These are phyloP conservation scores for Heterobasidion parviporum DNA, from an alignment of 1,284 basidiomycete genomes.

Conservation along the genomic window DNA sequence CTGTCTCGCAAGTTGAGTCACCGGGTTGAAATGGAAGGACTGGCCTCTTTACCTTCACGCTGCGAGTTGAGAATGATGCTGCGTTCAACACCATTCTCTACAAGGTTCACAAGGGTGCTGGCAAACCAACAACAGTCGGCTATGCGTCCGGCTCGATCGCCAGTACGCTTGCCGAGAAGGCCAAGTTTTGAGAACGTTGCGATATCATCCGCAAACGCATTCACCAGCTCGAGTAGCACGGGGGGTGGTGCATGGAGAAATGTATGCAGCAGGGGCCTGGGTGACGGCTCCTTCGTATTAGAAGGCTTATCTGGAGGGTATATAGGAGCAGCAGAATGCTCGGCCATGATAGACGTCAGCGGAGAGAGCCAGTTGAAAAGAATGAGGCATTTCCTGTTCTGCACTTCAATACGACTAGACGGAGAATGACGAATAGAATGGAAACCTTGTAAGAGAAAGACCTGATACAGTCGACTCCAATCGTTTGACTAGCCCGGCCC, in stretches of 20 bases:
- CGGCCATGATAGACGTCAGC: constrained; percentile 55
- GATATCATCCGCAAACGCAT: constrained; percentile 68
- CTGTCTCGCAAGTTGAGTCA: constrained; percentile 25
- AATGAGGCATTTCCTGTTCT: constrained; percentile 61
- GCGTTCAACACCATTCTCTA: constrained; percentile 73
- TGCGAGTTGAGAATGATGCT: constrained; percentile 55
- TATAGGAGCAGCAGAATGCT: constrained; percentile 45
- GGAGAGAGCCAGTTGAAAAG: constrained; percentile 78
- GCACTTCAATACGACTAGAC: constrained; percentile 4
- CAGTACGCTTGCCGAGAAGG: constrained; percentile 51
- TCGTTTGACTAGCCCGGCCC: constrained; percentile 46
- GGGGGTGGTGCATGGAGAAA: constrained; percentile 75
- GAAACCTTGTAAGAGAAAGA: constrained; percentile 64
- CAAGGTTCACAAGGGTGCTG: constrained; percentile 65
- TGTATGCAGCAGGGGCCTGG: constrained; percentile 59
- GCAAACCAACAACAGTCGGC: constrained; percentile 81
- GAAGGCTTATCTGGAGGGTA: constrained; percentile 28
- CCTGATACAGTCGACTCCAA: constrained; percentile 53
- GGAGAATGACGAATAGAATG: constrained; percentile 1
- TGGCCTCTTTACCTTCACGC: constrained; percentile 39
- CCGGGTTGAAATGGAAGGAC: constrained; percentile 8
- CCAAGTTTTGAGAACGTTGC: constrained; percentile 65
- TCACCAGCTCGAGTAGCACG: constrained; percentile 68
- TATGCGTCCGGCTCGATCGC: constrained; percentile 60
- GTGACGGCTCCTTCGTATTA: constrained; percentile 21